Conservation (phyloP, 2,329 filamentous ascomycete species). For the Ilyonectria sp. region DNA sequence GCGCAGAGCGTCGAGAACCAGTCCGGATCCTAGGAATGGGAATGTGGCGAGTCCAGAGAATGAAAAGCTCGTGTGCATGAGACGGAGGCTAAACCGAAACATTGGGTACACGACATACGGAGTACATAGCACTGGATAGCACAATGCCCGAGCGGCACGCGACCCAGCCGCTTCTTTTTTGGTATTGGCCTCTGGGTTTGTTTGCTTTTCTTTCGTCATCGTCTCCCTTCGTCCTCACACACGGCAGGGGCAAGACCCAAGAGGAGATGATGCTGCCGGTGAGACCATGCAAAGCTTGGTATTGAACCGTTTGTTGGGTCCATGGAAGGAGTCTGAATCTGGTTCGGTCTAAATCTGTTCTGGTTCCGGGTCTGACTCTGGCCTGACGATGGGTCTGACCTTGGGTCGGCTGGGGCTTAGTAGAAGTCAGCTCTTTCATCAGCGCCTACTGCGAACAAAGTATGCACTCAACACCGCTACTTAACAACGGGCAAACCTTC, state of each 20-base stretch:
- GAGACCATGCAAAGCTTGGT: constrained; percentile 9
- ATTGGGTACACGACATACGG: constrained; percentile 8
- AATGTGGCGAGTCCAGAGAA: constrained; percentile 21
- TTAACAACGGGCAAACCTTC: not conserved
- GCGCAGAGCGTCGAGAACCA: not conserved
- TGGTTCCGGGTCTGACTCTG: not conserved
- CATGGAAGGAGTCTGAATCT: not conserved
- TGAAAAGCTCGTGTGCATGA: constrained; percentile 39
- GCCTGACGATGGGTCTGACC: not conserved
- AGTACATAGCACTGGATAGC: not conserved
- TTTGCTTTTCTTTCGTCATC: not conserved
- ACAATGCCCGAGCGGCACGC: not conserved
- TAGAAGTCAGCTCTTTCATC: not conserved
- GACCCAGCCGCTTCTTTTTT: not conserved
- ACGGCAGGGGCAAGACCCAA: not conserved
- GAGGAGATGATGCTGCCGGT: not conserved
- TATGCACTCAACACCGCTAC: not conserved
- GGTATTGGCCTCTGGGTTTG: not conserved
- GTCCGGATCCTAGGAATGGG: not conserved
- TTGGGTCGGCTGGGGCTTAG: not conserved
- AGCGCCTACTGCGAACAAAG: not conserved
- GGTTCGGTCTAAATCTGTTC: constrained; percentile 2
- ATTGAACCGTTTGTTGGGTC: constrained; percentile 11
- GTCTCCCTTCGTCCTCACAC: not conserved
- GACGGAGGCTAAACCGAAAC: constrained; percentile 37